phyloP scores from a whole-genome alignment of 805 yeast genomes.

The Starmerella apis region DNA sequence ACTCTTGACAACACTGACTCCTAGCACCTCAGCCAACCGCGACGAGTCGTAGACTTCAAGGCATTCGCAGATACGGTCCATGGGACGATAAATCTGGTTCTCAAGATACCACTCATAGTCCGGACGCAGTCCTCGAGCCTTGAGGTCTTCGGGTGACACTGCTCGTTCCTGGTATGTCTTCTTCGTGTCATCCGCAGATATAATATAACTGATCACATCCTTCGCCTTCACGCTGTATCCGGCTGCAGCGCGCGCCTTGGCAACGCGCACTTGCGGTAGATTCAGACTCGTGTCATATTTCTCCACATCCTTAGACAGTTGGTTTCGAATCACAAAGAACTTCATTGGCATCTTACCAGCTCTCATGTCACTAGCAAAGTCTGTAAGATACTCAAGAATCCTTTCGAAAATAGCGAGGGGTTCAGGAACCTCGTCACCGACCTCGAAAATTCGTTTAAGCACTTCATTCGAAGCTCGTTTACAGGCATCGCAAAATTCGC shows the following conservation, averaged over 20 bases:
- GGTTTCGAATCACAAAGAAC: slow-evolving; percentile 72
- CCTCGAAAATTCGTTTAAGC: slow-evolving; percentile 35
- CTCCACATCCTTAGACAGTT: slow-evolving; percentile 76
- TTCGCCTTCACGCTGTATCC: slow-evolving; percentile 86
- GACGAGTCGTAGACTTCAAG: slow-evolving; percentile 79
- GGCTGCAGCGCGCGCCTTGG: slow-evolving; percentile 62
- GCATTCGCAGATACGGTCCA: slow-evolving; percentile 73
- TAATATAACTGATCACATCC: slow-evolving; percentile 77
- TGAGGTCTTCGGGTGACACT: slow-evolving; percentile 63
- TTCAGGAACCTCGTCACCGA: slow-evolving; percentile 48
- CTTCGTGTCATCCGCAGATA: slow-evolving; percentile 42
- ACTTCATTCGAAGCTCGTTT: slow-evolving; percentile 76
- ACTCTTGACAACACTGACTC: slow-evolving; percentile 40
- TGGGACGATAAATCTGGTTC: slow-evolving; percentile 82
- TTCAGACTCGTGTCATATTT: slow-evolving; percentile 48
- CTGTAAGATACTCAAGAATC: slow-evolving; percentile 43
- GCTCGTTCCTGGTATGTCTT: slow-evolving; percentile 66
- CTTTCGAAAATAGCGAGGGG: slow-evolving; percentile 13
- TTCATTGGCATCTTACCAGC: slow-evolving; percentile 52
- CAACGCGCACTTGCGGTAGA: slow-evolving; percentile 77
- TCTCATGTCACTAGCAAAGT: slow-evolving; percentile 46
- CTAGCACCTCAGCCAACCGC: slow-evolving; percentile 65
- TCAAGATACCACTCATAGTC: slow-evolving; percentile 74
- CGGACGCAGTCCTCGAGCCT: slow-evolving; percentile 44
- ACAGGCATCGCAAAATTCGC: slow-evolving; percentile 90